Base-by-base conservation (phyloP, 1,284 basidiomycete species). In the Boletus semigastroideus region DNA sequence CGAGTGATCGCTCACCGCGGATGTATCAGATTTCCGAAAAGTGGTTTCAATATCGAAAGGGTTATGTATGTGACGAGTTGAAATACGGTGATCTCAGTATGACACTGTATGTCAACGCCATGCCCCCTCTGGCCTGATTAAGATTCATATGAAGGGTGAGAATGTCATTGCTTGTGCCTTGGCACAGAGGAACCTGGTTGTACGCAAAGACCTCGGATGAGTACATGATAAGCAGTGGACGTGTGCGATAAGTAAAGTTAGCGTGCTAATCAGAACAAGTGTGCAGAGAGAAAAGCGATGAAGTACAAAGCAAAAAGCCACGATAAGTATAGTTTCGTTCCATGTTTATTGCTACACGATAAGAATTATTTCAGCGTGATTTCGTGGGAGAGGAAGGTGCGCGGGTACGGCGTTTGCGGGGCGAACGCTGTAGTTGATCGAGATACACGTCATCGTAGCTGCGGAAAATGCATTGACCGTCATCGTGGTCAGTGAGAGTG, bases 401-500 rank as follows among this genome's bases (percentile, higher is more conserved):
- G 19, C 60, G 62, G 19, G 53, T 39, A 39, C 52, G 61, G 46
- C 55, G 60, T 60, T 75, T 74, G 51, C 65, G 73, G 48, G 72
- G 66, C n/a, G 69, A 72, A 25, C 70, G 71, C 31, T 71, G 70
- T 37, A 75, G 59, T 49, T 62, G 65, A 36, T 78, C 69, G 31
- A 79, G 58, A 56, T 78, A 81, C 17, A 85, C 80, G 56, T 86
- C 84, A 55, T 82, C 76, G 65, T 82, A 86, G 60, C 75, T 84
- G 52, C 83, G 73, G 61, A 83, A 83, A 37, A 76, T 66, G 58
- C 80, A 83, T 39, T 31, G 58, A 16, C 63, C 68, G 55, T 79
- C 39, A 43, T 70, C 76, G 53, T 76, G 73, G 53, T 83, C 82
- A 19, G 75, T 72, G 55, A 82, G 72, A 28, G 74, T 77, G 22